Percentiles rank a stretch among this genome's conserved stretches.
Evolutionary conservation across 805 yeast species (phyloP).

Genomic region (Monosporozyma unispora): DNA sequence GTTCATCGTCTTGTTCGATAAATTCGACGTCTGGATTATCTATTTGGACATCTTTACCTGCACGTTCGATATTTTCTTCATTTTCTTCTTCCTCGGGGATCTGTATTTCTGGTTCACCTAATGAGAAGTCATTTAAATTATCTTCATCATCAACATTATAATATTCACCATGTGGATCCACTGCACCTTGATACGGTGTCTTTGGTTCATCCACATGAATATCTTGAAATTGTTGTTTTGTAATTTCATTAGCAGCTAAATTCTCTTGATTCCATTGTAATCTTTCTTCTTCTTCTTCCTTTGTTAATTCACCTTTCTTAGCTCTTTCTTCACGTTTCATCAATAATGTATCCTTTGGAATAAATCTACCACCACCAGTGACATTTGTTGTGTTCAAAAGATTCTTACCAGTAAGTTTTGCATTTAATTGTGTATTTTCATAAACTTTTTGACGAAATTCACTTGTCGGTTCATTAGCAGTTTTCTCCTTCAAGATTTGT

Average conservation of each 20-base stretch:
- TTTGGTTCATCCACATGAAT: conserved; percentile 79
- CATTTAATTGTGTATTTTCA: conserved; percentile 69
- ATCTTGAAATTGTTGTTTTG: conserved; percentile 55
- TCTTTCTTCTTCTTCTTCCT: conserved; percentile 30
- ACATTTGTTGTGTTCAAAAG: not conserved
- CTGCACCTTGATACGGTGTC: conserved; percentile 90
- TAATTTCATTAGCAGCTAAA: conserved; percentile 46
- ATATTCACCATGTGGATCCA: conserved; percentile 72
- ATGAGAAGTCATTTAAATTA: conserved; percentile 42
- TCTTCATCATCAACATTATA: conserved; percentile 63
- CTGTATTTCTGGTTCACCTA: conserved; percentile 50
- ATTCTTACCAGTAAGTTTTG: conserved; percentile 35
- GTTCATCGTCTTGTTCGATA: conserved; percentile 31
- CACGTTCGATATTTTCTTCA: conserved; percentile 26
- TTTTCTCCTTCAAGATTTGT: conserved; percentile 4
- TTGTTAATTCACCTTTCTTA: conserved; percentile 30
- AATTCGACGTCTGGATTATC: conserved; percentile 28
- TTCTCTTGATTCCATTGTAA: conserved; percentile 84
- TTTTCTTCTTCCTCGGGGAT: conserved; percentile 22
- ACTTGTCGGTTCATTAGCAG: conserved; percentile 13
- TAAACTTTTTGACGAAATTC: conserved; percentile 61
- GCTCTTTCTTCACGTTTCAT: conserved; percentile 21
- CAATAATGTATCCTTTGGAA: conserved; percentile 27
- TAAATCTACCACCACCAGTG: not conserved
- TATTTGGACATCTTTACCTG: conserved; percentile 26